Conservation (phyloP, 2,329 filamentous ascomycete species). For the Mycosphaerella arachidis region DNA sequence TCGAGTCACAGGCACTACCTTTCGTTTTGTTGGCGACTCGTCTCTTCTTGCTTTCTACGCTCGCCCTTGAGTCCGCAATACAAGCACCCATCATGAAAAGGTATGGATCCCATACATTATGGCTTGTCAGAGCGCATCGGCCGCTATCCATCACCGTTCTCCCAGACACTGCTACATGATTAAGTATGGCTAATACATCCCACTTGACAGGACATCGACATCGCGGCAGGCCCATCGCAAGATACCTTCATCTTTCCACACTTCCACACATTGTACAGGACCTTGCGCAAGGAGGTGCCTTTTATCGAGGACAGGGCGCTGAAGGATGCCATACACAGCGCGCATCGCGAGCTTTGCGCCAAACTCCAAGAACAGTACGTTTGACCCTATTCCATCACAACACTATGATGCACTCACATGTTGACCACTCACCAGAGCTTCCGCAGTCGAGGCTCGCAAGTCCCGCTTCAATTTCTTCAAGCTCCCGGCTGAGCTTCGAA, state of each 20-base stretch:
- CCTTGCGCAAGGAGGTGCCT: background rate
- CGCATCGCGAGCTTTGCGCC: background rate
- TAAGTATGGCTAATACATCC: too few relatives aligned
- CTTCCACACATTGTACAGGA: background rate
- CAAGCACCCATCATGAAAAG: too few relatives aligned
- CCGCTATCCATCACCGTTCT: too few relatives aligned
- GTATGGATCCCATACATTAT: too few relatives aligned
- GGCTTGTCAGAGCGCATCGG: too few relatives aligned
- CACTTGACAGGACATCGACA: too few relatives aligned
- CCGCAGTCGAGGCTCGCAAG: background rate
- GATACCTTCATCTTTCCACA: background rate
- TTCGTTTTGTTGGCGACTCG: too few relatives aligned
- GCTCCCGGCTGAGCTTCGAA: slow-evolving; percentile 9
- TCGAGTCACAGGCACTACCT: too few relatives aligned
- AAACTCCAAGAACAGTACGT: background rate
- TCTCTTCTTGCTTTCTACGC: too few relatives aligned
- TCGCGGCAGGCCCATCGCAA: too few relatives aligned
- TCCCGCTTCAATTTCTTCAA: slow-evolving; percentile 1
- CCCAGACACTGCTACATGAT: too few relatives aligned
- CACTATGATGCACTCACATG: background rate
- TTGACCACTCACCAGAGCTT: background rate
- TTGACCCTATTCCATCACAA: background rate
- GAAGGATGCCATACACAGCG: background rate
- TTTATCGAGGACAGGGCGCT: background rate
- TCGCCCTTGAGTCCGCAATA: too few relatives aligned